Evolutionary conservation across 2,329 filamentous ascomycete genomes (phyloP).

Genomic region (Penicillium sp.): DNA sequence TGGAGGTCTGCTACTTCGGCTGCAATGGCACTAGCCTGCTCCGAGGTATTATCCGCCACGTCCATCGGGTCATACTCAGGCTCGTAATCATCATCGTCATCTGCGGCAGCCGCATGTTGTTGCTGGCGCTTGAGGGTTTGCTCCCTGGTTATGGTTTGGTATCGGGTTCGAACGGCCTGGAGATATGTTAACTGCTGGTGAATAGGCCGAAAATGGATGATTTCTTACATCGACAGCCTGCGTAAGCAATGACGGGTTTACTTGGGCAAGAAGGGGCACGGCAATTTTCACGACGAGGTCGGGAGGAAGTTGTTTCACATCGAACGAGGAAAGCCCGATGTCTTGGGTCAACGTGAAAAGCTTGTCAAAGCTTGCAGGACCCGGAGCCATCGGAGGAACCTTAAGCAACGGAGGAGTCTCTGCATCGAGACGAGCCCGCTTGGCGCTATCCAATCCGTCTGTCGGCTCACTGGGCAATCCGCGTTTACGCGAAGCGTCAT

Average conservation of each 20-base stretch:
- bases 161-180: constrained; percentile 41
- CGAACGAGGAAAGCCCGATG: constrained; percentile 71
- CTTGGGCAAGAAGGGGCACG: constrained; percentile 70
- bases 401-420: constrained; percentile 50
- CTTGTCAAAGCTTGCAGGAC: constrained; percentile 75
- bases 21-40: constrained; percentile 65
- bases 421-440: constrained; percentile 70
- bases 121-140: constrained; percentile 35
- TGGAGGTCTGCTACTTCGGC: constrained; percentile 73
- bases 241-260: constrained; percentile 67
- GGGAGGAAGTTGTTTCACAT: constrained; percentile 74
- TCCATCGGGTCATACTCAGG: constrained; percentile 79
- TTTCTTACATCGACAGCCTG: constrained; percentile 67
- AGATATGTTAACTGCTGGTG: constrained; percentile 12
- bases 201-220: background rate
- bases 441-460: constrained; percentile 71
- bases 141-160: constrained; percentile 37
- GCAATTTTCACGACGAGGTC: constrained; percentile 77
- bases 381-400: constrained; percentile 70
- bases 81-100: constrained; percentile 91
- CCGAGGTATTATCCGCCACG: constrained; percentile 25
- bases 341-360: constrained; percentile 83
- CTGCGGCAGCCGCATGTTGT: constrained; percentile 38
- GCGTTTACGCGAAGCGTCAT: constrained; percentile 75
- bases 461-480: constrained; percentile 67